Base-by-base conservation (phyloP, 441 rosid species). In the Adansonia gregorii region DNA sequence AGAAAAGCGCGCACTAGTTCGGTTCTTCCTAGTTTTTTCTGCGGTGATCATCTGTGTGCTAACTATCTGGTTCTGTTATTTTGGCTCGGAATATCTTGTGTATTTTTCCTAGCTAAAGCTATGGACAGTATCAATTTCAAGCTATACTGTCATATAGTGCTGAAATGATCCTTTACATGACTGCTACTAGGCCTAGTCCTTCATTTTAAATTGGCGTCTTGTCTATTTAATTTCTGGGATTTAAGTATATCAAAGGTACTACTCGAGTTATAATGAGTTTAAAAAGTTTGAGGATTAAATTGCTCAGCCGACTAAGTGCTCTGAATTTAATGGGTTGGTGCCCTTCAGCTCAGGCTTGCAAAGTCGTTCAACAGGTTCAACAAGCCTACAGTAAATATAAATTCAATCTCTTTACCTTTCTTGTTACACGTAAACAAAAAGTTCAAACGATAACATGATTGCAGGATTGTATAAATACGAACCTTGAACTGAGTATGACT, bases 71-170 rank as follows among this genome's bases (percentile, higher is more conserved):
- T 35, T 1, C 22, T 59, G 67, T 59, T 22, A 55, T 20, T 59
- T 73, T 43, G 60, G 46, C 74, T 51, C 12, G 3, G 60, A 51
- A 7, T 51, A 59, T 45, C 67, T n/a, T 72, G 43, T 55, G 39
- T 72, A 39, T 72, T 55, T 39, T 52, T 73, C 39, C 10, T 73
- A 20, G 55, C 17, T 20, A 73, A 56, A 43, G 54, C 76, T 43
- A 27, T 27, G 55, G 55, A 73, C 6, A 58, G 55, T 8, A 43
- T 59, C 41, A 20, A 22, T 59, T 22, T 73, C 56, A 39, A 45
- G 2, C 43, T 22, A 2, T 12, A 45, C 76, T 59, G 24, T 8
- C 14, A 59, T 59, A 61, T 60, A 15, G 22, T 43, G 51, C 10
- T 72, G 67, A 73, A 73, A 73, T 59, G 65, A 72, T 72, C 66